Percentiles rank a stretch among this genome's conserved stretches.
phyloP scores from a whole-genome alignment of 306 rosid genomes.

The Astragalus membranaceus region DNA sequence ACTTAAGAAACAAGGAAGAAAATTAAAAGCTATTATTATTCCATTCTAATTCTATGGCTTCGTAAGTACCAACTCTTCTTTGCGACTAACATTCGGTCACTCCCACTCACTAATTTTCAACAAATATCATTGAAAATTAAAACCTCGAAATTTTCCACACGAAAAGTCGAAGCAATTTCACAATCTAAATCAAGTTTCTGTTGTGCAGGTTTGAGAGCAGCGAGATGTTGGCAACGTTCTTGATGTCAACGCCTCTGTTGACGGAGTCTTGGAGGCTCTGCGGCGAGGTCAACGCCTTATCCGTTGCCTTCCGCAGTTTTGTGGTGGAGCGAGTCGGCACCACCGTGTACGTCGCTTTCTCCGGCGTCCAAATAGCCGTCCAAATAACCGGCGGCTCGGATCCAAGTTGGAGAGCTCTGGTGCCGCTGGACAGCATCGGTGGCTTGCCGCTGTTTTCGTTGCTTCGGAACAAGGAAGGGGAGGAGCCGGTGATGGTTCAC shows the following conservation, averaged over 20 bases:
- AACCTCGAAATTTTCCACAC: neutral
- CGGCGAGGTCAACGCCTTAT: constrained; percentile 38
- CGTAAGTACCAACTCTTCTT: constrained; percentile 40
- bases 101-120: neutral
- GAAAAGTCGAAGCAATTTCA: neutral
- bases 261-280: constrained; percentile 76
- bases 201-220: constrained; percentile 57
- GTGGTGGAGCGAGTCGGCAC: constrained; percentile 27
- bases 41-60: constrained; percentile 38
- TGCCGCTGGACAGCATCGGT: constrained; percentile 31
- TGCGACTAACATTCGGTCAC: neutral
- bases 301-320: constrained; percentile 28
- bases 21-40: neutral
- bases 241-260: constrained; percentile 67
- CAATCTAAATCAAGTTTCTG: neutral
- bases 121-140: neutral
- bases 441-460: constrained; percentile 32
- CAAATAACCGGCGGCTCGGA: constrained; percentile 20
- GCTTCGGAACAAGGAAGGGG: constrained; percentile 28
- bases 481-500: constrained; percentile 56
- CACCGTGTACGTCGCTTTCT: constrained; percentile 57
- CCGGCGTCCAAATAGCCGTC: constrained; percentile 41
- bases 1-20: too few species aligned
- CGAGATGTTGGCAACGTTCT: constrained; percentile 58
- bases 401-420: constrained; percentile 27